These are phyloP conservation scores for Penicillium sp. DNA, from an alignment of 2,329 filamentous ascomycete species.

Conservation along the genomic window DNA sequence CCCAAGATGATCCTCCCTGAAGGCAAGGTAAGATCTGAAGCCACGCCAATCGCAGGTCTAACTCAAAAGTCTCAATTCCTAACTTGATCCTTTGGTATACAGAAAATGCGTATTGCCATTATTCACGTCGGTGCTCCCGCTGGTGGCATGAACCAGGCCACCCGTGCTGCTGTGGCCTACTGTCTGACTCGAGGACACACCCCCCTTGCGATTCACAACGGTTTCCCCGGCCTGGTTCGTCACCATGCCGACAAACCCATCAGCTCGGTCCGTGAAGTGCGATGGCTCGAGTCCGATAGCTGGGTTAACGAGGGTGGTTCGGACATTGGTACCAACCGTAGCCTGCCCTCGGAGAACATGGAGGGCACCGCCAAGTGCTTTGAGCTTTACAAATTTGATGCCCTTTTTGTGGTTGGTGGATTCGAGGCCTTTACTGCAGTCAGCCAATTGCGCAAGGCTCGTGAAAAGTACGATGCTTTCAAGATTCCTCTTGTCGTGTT, in stretches of 20 bases:
- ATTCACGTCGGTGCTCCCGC: slow-evolving; percentile 96
- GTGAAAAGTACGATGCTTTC: slow-evolving; percentile 76
- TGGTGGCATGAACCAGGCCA: slow-evolving; percentile 97
- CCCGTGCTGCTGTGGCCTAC: slow-evolving; percentile 89
- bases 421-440: slow-evolving; percentile 96
- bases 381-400: slow-evolving; percentile 84
- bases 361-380: slow-evolving; percentile 80
- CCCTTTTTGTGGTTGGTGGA: slow-evolving; percentile 86
- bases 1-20: slow-evolving; percentile 67
- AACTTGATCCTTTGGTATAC: neutral
- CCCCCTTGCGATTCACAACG: slow-evolving; percentile 91
- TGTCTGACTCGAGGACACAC: slow-evolving; percentile 91
- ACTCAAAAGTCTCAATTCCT: neutral
- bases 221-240: slow-evolving; percentile 88
- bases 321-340: slow-evolving; percentile 96
- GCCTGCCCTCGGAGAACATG: slow-evolving; percentile 85
- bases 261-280: slow-evolving; percentile 79
- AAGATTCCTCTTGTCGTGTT: slow-evolving; percentile 90
- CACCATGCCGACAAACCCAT: slow-evolving; percentile 83
- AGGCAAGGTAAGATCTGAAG: slow-evolving; percentile 60
- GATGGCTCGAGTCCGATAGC: slow-evolving; percentile 90
- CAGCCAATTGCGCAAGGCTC: slow-evolving; percentile 79
- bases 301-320: slow-evolving; percentile 98
- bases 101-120: slow-evolving; percentile 92
- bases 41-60: neutral